Base-by-base conservation (phyloP, 768 basidiomycete species). In the Dendrothele bispora region DNA sequence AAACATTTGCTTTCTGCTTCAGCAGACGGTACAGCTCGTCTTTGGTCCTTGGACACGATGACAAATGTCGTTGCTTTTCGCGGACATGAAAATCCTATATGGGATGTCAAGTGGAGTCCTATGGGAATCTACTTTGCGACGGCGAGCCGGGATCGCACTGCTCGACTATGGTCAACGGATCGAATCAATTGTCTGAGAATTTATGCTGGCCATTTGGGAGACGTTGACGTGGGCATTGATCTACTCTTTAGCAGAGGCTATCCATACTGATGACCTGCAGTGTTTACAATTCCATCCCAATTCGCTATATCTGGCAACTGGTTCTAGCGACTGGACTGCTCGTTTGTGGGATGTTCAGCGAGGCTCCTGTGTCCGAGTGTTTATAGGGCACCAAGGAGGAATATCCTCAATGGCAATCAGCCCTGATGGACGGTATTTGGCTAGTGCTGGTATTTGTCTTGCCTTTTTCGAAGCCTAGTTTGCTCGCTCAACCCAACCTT, bases 31-130 rank as follows among this genome's bases (percentile, higher is more conserved):
- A 95, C 95, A 0, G 72, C 86, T 35, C 83, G 97, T 11, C 68
- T 99, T 17, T 99, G 97, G 97, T 95, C 93, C 5, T 71, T 98
- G 66, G 93, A 98, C 53, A 97, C 95, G 1, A 83, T 93, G 78
- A 82, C 89, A 14, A 97, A 97, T 57, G 70, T 98, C 8, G 94
- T 94, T 17, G 94, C 88, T 5, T 99, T 94, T 62, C 80, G 93
- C 27, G 95, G 97, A 0, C 97, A 99, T 58, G 87, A 95, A 61
- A 95, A 97, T 64, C 94, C 97, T 0, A 86, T 99, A 1, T 99
- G 97, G 97, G 97, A 98, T 57, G 94, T 95, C 11, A 88, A 98
- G 62, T 99, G 97, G 97, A 95, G 91, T 59, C 95, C 97, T 8
- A 85, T 92, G 75, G 95, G 97, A 4, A 83, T 95, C n/a, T 98